Evolutionary conservation across 352 stramenopile species (phyloP), one percentile per base, ranked within the genome.

Genomic region (Phytophthora chlamydospora): DNA sequence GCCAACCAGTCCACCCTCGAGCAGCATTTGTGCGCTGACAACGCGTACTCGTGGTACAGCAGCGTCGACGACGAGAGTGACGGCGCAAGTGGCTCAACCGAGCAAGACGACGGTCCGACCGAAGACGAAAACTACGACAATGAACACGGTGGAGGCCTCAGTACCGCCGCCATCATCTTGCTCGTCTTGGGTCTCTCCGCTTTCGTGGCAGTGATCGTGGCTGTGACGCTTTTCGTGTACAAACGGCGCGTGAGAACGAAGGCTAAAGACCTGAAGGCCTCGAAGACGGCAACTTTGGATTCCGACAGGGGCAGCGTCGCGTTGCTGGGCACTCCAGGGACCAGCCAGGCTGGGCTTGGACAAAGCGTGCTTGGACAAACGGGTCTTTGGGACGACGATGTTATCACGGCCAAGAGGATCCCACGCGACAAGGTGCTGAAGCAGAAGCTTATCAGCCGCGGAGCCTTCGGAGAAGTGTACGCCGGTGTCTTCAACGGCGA

Each of bases 401-500:
- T 63, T 29, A 68, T 75, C 50, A 63, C 58, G 3, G 61, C 62
- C 0, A 71, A 67, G 13, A 56, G 75, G 6, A 75, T 84, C 32
- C 65, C 71, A 6, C 63, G 65, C 27, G 66, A 81, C 24, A 77
- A 78, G 36, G 61, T 84, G 21, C 46, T 68, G 34, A 48, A 56
- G 4, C 57, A 71, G 13, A 55, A 57, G 35, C 57, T 79, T 4
- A 64, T 84, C 38, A 81, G 69, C 40, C 65, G 66, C 19, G 69
- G 75, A 6, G 75, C 62, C 4, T 81, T 74, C 35, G 75, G 75
- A 3, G 62, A 81, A 58, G 75, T 84, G 6, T 71, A 78, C 27
- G 21, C 53, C 0, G 72, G 72, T 7, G 55, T 61, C 8, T 87
- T 76, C 53, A 72, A 75, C 24, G 63, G 51, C 10, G 35, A 79